Conservation (phyloP, 2,329 filamentous ascomycete genomes). For the Penicillium sp. region DNA sequence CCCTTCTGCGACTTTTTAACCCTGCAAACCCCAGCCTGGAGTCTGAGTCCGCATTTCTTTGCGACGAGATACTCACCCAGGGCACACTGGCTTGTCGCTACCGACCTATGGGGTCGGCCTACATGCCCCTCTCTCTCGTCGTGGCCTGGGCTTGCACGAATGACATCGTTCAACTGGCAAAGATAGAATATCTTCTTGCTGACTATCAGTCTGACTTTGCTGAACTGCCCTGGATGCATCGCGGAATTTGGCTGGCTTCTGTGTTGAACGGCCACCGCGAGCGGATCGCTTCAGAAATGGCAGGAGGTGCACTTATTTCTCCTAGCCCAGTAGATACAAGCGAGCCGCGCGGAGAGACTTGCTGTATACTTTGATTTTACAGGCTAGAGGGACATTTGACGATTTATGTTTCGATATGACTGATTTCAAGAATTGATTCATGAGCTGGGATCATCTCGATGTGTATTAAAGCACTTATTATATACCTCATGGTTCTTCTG, state of each 20-base stretch:
- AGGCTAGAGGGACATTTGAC: not conserved
- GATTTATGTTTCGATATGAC: not conserved
- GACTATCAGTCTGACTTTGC: slow-evolving; percentile 26
- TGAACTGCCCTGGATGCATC: slow-evolving; percentile 17
- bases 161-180: slow-evolving; percentile 12
- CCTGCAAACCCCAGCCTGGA: slow-evolving; percentile 8
- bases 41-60: slow-evolving; percentile 12
- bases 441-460: not conserved
- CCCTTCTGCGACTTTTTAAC: slow-evolving; percentile 21
- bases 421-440: not conserved
- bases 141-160: slow-evolving; percentile 19
- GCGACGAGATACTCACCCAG: slow-evolving; percentile 14
- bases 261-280: slow-evolving; percentile 13
- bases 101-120: slow-evolving; percentile 24
- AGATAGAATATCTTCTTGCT: slow-evolving; percentile 14
- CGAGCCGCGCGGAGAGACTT: not conserved
- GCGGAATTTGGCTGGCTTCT: slow-evolving; percentile 12
- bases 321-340: not conserved
- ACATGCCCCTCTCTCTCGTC: slow-evolving; percentile 20
- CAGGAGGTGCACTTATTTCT: not conserved
- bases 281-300: not conserved
- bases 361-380: not conserved
- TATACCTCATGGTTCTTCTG: not conserved
- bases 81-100: slow-evolving; percentile 17
- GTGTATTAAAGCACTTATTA: not conserved